A percentile compares a stretch with the other conserved stretches of the same genome.
These are phyloP conservation scores for Trametes cinnabarina DNA, from an alignment of 768 basidiomycete genomes.

Conservation along the genomic window DNA sequence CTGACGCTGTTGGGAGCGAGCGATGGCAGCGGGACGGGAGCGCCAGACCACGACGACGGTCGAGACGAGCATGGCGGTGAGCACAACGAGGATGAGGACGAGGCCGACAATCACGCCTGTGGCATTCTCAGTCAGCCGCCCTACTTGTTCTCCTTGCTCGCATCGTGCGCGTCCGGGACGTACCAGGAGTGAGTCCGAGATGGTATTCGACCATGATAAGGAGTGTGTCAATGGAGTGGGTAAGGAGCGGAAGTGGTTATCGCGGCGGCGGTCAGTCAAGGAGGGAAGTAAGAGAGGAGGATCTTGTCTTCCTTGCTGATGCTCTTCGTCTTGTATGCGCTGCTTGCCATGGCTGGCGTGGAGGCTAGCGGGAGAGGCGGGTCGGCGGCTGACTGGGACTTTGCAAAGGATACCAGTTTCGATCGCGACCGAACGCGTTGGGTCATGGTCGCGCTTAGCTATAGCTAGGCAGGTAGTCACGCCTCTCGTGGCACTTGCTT, in stretches of 20 bases:
- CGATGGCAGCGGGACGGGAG: constrained; percentile 11
- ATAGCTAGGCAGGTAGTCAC: too few relatives aligned
- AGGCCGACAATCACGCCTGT: constrained; percentile 17
- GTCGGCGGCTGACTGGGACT: not conserved
- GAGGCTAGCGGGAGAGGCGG: not conserved
- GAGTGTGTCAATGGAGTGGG: not conserved
- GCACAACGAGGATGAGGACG: constrained; percentile 7
- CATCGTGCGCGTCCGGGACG: too few relatives aligned
- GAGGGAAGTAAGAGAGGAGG: not conserved
- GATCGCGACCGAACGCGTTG: not conserved
- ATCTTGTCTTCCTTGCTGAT: not conserved
- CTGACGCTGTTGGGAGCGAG: constrained; percentile 1
- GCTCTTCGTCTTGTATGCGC: not conserved
- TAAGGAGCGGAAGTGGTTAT: not conserved
- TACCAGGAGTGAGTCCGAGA: constrained; percentile 17
- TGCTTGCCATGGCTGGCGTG: constrained; percentile 8
- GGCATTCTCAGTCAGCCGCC: not conserved
- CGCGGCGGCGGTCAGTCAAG: not conserved
- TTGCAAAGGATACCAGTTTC: not conserved
- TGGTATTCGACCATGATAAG: constrained; percentile 14
- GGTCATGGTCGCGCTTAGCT: too few relatives aligned
- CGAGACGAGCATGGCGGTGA: constrained; percentile 16
- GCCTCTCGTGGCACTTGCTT: too few relatives aligned
- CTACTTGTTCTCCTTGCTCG: too few relatives aligned
- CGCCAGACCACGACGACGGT: constrained; percentile 17